A percentile compares a stretch with the other conserved stretches of the same genome.
Conservation (phyloP, 1,284 basidiomycete genomes). For the Prillingera fragicola region DNA sequence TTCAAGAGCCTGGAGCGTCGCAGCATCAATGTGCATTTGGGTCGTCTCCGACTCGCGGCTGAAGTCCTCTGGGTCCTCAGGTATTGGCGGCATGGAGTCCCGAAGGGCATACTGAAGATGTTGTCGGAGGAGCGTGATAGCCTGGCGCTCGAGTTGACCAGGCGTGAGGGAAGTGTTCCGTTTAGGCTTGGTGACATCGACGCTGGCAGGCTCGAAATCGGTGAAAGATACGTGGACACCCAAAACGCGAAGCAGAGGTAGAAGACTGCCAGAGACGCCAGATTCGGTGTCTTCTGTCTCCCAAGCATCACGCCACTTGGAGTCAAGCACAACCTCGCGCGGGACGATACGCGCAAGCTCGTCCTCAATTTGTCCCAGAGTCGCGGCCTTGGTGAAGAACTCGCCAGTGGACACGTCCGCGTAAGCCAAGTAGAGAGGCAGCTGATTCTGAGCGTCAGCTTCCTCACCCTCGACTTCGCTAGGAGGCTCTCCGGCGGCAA, state of each 20-base stretch:
- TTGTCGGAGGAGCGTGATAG: slow-evolving; percentile 62
- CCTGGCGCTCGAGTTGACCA: slow-evolving; percentile 43
- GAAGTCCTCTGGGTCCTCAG: slow-evolving; percentile 50
- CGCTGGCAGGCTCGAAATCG: too few species aligned
- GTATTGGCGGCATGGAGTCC: slow-evolving; percentile 68
- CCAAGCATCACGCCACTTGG: slow-evolving; percentile 46
- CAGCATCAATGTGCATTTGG: slow-evolving; percentile 82
- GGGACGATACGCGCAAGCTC: slow-evolving; percentile 78
- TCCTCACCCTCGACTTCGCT: slow-evolving; percentile 5
- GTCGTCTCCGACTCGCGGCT: slow-evolving; percentile 56
- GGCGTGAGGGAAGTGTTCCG: too few species aligned
- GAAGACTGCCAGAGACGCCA: slow-evolving; percentile 1
- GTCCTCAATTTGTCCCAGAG: slow-evolving; percentile 61
- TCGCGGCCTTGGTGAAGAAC: slow-evolving; percentile 68
- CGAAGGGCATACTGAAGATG: slow-evolving; percentile 68
- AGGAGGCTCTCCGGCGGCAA: slow-evolving; percentile 50
- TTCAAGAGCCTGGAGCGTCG: slow-evolving; percentile 83
- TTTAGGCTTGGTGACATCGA: not conserved
- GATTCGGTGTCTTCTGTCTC: not conserved
- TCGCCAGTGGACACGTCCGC: slow-evolving; percentile 94
- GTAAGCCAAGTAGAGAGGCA: slow-evolving; percentile 60
- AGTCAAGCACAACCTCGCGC: slow-evolving; percentile 70
- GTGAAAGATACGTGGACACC: slow-evolving; percentile 41
- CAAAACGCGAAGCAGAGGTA: slow-evolving; percentile 26
- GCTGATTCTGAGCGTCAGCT: slow-evolving; percentile 49